Conservation (phyloP, 2,329 filamentous ascomycete genomes). For the Aureobasidium sp. region DNA sequence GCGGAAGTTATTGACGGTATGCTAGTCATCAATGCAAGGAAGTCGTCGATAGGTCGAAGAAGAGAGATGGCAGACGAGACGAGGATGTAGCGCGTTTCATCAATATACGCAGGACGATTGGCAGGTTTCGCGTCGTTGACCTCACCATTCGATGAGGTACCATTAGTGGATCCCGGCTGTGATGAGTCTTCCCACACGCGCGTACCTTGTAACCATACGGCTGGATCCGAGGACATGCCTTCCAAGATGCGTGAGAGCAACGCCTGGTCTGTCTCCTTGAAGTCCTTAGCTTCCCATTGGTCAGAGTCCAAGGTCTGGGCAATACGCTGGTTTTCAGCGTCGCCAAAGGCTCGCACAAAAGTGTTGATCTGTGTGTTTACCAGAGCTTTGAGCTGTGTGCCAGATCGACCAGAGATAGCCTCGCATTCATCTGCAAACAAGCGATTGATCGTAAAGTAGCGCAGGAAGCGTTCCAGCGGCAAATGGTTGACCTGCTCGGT, state of each 20-base stretch:
- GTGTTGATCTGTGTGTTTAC: slow-evolving; percentile 77
- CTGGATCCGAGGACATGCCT: slow-evolving; percentile 61
- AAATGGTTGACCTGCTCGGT: slow-evolving; percentile 63
- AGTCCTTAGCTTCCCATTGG: slow-evolving; percentile 71
- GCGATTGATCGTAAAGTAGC: slow-evolving; percentile 74
- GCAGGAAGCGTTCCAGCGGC: slow-evolving; percentile 60
- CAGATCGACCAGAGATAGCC: slow-evolving; percentile 70
- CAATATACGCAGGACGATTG: slow-evolving; percentile 55
- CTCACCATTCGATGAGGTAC: slow-evolving; percentile 21
- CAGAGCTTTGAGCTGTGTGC: slow-evolving; percentile 65
- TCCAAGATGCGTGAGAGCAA: slow-evolving; percentile 58
- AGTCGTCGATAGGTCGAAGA: slow-evolving; percentile 70
- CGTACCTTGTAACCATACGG: slow-evolving; percentile 53
- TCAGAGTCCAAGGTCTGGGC: slow-evolving; percentile 72
- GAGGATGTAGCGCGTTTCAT: slow-evolving; percentile 76
- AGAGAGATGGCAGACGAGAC: slow-evolving; percentile 76
- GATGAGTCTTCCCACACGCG: slow-evolving; percentile 41
- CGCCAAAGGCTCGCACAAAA: slow-evolving; percentile 64
- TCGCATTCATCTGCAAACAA: slow-evolving; percentile 83
- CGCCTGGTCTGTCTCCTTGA: slow-evolving; percentile 51
- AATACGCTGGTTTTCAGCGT: slow-evolving; percentile 63
- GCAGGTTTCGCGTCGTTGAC: slow-evolving; percentile 16
- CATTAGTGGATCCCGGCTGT: slow-evolving; percentile 23
- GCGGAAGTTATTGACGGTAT: slow-evolving; percentile 87
- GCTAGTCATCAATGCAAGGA: slow-evolving; percentile 71